Conservation (phyloP, 1,139 yeast species). For the Yamadazyma siamensis region DNA sequence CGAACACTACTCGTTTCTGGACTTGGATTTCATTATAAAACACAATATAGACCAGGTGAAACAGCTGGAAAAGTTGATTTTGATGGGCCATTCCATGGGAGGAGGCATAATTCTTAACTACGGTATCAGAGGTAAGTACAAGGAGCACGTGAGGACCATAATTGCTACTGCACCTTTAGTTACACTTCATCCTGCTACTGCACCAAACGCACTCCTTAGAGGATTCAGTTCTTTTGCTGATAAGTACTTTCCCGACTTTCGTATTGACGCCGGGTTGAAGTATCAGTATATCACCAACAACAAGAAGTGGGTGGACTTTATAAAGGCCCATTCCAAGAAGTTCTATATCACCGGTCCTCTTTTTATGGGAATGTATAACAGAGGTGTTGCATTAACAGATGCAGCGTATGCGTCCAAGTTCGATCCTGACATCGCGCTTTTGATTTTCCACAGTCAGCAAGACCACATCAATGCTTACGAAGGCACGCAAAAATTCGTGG, state of each 20-base stretch:
- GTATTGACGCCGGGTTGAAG: conserved; percentile 55
- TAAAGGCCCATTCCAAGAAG: conserved; percentile 34
- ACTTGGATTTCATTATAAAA: conserved; percentile 63
- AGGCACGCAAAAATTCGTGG: conserved; percentile 49
- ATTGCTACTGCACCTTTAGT: conserved; percentile 70
- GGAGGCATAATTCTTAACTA: conserved; percentile 81
- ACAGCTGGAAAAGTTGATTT: conserved; percentile 42
- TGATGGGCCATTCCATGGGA: conserved; percentile 96
- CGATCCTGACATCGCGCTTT: conserved; percentile 40
- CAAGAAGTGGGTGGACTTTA: conserved; percentile 42
- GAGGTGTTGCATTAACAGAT: conserved; percentile 55
- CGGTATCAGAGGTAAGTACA: conserved; percentile 61
- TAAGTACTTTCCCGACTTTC: conserved; percentile 48
- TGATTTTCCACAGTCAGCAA: conserved; percentile 43
- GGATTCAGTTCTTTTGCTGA: conserved; percentile 47
- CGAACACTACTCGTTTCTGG: conserved; percentile 62
- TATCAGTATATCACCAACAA: conserved; percentile 57
- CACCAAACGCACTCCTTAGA: conserved; percentile 51
- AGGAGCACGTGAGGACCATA: conserved; percentile 52
- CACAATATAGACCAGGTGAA: conserved; percentile 19
- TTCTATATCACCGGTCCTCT: conserved; percentile 42
- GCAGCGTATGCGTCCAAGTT: conserved; percentile 41
- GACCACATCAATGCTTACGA: conserved; percentile 53
- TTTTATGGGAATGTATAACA: conserved; percentile 59
- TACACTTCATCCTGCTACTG: conserved; percentile 52